Evolutionary conservation across 2,329 filamentous ascomycete genomes (phyloP), one percentile per base, ranked within the genome.

Genomic region (Elsinoe batatas): DNA sequence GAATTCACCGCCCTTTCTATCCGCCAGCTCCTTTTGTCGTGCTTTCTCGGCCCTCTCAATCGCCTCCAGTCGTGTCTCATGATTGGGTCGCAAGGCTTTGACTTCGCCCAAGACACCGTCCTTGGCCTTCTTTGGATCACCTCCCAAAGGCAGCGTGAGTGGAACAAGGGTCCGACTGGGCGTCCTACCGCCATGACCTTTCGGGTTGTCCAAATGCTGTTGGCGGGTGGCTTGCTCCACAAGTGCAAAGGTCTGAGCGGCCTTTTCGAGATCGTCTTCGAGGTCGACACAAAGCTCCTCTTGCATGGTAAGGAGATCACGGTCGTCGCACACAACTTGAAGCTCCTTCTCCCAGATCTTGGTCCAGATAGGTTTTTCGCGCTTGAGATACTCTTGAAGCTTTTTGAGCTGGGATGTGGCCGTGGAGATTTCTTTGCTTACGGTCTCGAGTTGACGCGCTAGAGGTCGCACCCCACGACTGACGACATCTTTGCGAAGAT

Each of bases 321-420:
- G 84, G 66, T 96, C 93, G 68, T 95, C 90, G 72, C 93, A 97
- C 2, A 98, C 91, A 53, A 91, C 85, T 70, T 97, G 89, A 44
- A 98, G 77, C 70, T 97, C 91, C 72, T 94, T 91, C 79, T 97
- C 91, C 93, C 93, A 98, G 61, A 97, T 95, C 80, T 96, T 96
- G 55, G 90, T 96, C 91, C 93, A 98, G 57, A 96, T 78, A 0
- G 93, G 93, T 71, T 95, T 95, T 78, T 98, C 93, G 46, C 82
- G 81, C 64, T 84, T 85, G 73, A 98, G 81, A 74, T 87, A 95
- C 13, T 95, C 91, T 67, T 95, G 88, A 79, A 98, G 85, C 73
- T 88, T 91, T 79, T 88, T 93, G 60, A 98, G 82, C 66, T 96
- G 91, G 66, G 89, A 85, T 49, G 84, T 87, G 32, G 93, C 83